These are phyloP conservation scores for Anisogramma anomala DNA, from an alignment of 2,329 filamentous ascomycete genomes.

Conservation along the genomic window DNA sequence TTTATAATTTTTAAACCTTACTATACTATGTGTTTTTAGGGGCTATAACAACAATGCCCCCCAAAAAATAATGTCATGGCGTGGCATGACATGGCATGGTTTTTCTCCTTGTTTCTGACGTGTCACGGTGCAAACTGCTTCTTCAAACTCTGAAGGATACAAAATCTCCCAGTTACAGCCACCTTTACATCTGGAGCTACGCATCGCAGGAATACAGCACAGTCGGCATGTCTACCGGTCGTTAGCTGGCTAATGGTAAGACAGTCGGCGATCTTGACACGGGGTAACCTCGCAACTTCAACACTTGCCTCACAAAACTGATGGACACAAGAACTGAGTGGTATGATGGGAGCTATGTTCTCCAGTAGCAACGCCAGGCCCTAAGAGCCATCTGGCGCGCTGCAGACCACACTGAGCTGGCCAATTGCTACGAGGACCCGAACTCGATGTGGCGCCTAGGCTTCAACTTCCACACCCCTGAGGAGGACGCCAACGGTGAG, in stretches of 20 bases:
- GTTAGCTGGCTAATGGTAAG: neutral
- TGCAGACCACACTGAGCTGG: conserved; percentile 21
- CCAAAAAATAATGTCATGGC: too few relatives aligned
- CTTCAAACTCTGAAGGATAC: too few relatives aligned
- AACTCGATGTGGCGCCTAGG: conserved; percentile 26
- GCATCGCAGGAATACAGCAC: conserved; percentile 24
- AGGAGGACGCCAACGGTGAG: neutral
- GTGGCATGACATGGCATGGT: too few relatives aligned
- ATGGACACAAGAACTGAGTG: neutral
- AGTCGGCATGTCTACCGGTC: conserved; percentile 17
- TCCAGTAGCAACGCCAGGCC: conserved; percentile 15
- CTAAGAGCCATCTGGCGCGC: conserved; percentile 23
- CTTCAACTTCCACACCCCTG: conserved; percentile 30
- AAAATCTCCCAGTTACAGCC: conserved; percentile 28
- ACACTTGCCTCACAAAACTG: conserved; percentile 12
- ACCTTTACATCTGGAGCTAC: conserved; percentile 28
- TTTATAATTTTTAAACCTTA: too few relatives aligned
- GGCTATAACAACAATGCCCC: too few relatives aligned
- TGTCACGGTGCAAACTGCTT: too few relatives aligned
- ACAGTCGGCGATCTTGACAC: conserved; percentile 3
- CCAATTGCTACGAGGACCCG: conserved; percentile 25
- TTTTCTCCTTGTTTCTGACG: too few relatives aligned
- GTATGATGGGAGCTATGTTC: neutral
- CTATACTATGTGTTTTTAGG: too few relatives aligned
- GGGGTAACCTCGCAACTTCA: conserved; percentile 14